Base-by-base conservation (phyloP, 768 basidiomycete species). In the Pisolithus tinctorius region DNA sequence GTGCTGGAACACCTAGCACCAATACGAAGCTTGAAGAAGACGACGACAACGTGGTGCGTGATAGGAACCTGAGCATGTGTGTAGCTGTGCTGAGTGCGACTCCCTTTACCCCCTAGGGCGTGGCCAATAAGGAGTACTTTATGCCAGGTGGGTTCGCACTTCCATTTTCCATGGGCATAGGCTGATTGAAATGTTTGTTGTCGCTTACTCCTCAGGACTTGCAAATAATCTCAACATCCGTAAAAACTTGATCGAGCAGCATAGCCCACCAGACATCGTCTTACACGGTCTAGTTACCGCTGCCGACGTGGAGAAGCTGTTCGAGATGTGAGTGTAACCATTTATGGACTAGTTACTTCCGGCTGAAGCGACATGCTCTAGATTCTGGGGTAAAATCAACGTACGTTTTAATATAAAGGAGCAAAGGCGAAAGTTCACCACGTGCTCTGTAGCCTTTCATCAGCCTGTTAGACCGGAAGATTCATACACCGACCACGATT, bases 81-180 rank as follows among this genome's bases (percentile, higher is more conserved):
- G 42, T 51, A 46, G 48, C 51, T 47, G 63, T 50, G 41, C 25
- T 63, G 48, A 63, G 47, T 39, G 34, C 34, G 11, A 27, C 46
- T 45, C 52, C 38, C 13, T 45, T 27, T 29, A 7, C n/a, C 14
- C 4, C 6, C 16, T 61, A 88, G 84, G 88, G 89, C 20, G 83
- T 90, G 20, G 89, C 89, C 30, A 89, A 86, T 63, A 84, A 81
- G 61, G 80, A 76, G 46, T 92, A 84, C 60, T 92, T 90, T 70
- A 75, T 79, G 76, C 88, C 88, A 45, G 88, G 87, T 84, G 50
- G 61, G 0, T 17, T 7, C 17, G n/a, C 4, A 47, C 11, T 29
- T 43, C 17, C 17, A 17, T 20, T 17, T 26, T 14, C 23, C 29
- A 4, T 10, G 47, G 1, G 26, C 25, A 20, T 23, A 10, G 45